phyloP scores from a whole-genome alignment of 2,329 filamentous ascomycete genomes.

The Trichoderma sp. region DNA sequence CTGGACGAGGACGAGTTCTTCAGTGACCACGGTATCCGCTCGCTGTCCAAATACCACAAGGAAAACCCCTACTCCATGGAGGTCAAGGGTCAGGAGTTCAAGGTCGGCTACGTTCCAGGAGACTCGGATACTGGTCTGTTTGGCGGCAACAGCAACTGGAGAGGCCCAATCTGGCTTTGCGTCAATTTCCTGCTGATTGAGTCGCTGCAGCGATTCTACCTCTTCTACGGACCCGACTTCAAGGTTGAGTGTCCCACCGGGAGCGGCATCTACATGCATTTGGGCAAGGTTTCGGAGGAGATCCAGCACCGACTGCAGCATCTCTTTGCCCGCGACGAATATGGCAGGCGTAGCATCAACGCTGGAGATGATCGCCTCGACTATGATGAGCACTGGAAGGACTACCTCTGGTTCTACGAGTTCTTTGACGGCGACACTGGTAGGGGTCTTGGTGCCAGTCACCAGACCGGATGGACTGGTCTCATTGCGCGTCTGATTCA shows the following conservation, averaged over 20 bases:
- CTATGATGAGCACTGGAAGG: constrained; percentile 91
- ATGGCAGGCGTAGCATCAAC: constrained; percentile 87
- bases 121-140: constrained; percentile 95
- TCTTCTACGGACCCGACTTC: constrained; percentile 89
- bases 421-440: constrained; percentile 95
- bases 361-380: constrained; percentile 82
- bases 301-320: constrained; percentile 94
- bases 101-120: constrained; percentile 87
- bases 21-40: constrained; percentile 85
- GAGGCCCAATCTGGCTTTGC: constrained; percentile 92
- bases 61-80: constrained; percentile 92
- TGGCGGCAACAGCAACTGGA: constrained; percentile 97
- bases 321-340: constrained; percentile 80
- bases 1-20: constrained; percentile 93
- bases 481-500: constrained; percentile 96
- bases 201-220: constrained; percentile 90
- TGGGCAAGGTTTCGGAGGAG: constrained; percentile 92
- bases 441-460: constrained; percentile 84
- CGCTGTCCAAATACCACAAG: constrained; percentile 88
- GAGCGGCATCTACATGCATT: constrained; percentile 92
- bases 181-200: constrained; percentile 95
- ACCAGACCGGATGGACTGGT: constrained; percentile 97
- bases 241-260: constrained; percentile 93
- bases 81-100: constrained; percentile 87
- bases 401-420: constrained; percentile 85